Evolutionary conservation across 768 basidiomycete species (phyloP).

Genomic region (Cyclocybe cylindracea): DNA sequence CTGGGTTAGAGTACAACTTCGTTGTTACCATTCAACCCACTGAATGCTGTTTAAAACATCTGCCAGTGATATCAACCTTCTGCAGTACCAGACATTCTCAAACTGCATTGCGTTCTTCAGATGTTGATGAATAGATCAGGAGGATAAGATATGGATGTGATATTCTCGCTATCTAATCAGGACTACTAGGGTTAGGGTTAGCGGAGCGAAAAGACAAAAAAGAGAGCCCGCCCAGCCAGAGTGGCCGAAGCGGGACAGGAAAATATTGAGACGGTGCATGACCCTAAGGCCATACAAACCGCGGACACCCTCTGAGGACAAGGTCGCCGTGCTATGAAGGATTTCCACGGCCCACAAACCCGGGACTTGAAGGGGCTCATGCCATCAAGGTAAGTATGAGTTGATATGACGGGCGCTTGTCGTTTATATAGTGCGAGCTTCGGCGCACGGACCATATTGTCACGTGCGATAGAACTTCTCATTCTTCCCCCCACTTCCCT

Average conservation of each 20-base stretch:
- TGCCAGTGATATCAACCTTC: background rate
- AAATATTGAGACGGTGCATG: constrained; percentile 84
- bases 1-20: background rate
- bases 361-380: constrained; percentile 53
- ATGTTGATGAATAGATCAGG: background rate
- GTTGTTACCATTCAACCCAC: background rate
- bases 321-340: constrained; percentile 73
- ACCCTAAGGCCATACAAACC: constrained; percentile 72
- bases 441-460: constrained; percentile 36
- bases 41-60: background rate
- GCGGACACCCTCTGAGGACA: constrained; percentile 61
- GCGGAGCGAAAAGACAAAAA: constrained; percentile 32
- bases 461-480: background rate
- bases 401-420: background rate
- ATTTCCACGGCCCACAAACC: constrained; percentile 57
- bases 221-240: constrained; percentile 57
- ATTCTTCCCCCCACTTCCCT: background rate
- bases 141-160: constrained; percentile 1
- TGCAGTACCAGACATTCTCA: too few relatives aligned
- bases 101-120: background rate
- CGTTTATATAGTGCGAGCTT: constrained; percentile 21
- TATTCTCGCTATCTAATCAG: background rate
- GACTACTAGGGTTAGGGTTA: constrained; percentile 46
- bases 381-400: constrained; percentile 71
- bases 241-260: constrained; percentile 70